Conservation (phyloP, 805 yeast species). For the Ogataea methanolica region DNA sequence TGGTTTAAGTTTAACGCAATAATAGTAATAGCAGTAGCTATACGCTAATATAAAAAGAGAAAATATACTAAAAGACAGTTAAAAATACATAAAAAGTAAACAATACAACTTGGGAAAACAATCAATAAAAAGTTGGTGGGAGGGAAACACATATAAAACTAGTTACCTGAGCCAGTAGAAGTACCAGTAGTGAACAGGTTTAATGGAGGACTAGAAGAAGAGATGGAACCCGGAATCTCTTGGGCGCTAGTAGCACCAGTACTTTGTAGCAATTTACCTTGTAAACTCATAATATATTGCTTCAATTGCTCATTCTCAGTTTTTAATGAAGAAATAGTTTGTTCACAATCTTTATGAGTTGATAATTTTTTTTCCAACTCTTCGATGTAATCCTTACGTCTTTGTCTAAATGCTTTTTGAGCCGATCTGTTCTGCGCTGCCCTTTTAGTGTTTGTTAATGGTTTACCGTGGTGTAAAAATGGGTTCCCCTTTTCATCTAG, state of each 20-base stretch:
- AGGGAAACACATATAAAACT: background rate
- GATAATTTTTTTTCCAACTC: conserved; percentile 70
- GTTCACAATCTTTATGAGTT: conserved; percentile 57
- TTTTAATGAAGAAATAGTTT: conserved; percentile 61
- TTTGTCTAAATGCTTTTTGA: conserved; percentile 83
- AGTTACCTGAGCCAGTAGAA: background rate
- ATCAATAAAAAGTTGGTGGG: background rate
- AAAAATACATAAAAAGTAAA: too few relatives aligned
- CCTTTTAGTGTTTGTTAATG: conserved; percentile 65
- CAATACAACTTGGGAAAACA: too few relatives aligned
- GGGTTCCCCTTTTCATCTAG: conserved; percentile 15
- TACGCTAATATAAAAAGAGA: too few relatives aligned
- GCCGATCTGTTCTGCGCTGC: conserved; percentile 92
- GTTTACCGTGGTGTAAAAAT: conserved; percentile 30
- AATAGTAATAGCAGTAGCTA: too few relatives aligned
- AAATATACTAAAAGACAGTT: too few relatives aligned
- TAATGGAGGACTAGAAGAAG: conserved; percentile 11
- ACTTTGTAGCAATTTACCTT: conserved; percentile 51
- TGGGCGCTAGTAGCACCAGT: conserved; percentile 1
- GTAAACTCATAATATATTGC: conserved; percentile 67
- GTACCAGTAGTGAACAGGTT: conserved; percentile 14
- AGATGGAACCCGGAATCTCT: background rate
- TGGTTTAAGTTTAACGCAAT: too few relatives aligned
- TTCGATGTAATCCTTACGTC: conserved; percentile 77
- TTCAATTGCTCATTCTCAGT: conserved; percentile 68